Evolutionary conservation across 768 basidiomycete species (phyloP), one percentile per base, ranked within the genome.

Genomic region (Rickenella mellea): DNA sequence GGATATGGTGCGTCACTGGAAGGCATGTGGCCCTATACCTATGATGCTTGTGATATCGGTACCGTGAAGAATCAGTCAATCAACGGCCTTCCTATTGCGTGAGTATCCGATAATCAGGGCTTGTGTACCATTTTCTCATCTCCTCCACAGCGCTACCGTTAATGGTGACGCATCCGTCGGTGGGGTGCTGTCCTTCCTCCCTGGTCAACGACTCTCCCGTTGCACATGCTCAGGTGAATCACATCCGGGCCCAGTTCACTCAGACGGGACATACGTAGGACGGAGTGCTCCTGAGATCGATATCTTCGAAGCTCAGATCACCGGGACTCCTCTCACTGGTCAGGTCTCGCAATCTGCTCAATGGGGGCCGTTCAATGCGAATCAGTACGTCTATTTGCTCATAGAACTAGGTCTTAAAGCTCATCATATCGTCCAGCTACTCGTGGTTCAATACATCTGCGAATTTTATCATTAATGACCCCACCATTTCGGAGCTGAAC

Each of bases 1-100:
- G 89, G 91, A 17, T 93, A 82, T 57, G 91, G 91, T 51, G 90
- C 87, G 26, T 73, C 75, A 51, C 68, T 90, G 1, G 91, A 94
- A 41, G 90, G 91, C 47, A 73, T 80, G 72, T 84, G 83, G 85
- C 86, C 85, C 0, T 88, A 87, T 60, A 78, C 79, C 2, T 88
- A 88, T 48, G 83, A 88, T 50, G 64, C 72, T 9, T 96, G 94
- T 52, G 93, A 98, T 56, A 53, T 93, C n/a, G 94, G 94, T n/a
- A 92, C 92, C 1, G 69, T 76, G 14, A 60, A 73, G 6, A 98
- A 97, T 58, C 93, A 97, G 60, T 83, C 88, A 1, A 36, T 76
- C 32, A 72, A 82, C 44, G 80, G 78, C 1, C 56, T 56, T 35
- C 92, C 92, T 1, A 42, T 50, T 9, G 72, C 80, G 33, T 36